A percentile compares a stretch with the other conserved stretches of the same genome.
phyloP scores from a whole-genome alignment of 2,329 filamentous ascomycete species.

The Bipolaris bicolor region DNA sequence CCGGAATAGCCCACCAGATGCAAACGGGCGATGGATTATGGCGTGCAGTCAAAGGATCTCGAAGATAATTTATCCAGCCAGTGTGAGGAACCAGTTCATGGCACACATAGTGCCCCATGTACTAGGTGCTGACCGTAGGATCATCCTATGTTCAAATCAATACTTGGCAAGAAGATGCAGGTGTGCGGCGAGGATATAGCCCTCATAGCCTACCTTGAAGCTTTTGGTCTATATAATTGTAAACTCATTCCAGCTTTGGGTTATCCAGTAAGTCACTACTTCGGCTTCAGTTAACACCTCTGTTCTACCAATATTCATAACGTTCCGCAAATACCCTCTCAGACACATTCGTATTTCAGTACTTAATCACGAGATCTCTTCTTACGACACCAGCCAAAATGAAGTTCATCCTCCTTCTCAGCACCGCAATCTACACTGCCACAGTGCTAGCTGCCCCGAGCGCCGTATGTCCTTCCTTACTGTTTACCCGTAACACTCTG shows the following conservation, averaged over 20 bases:
- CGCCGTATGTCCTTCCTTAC: background rate
- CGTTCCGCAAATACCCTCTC: too few relatives aligned
- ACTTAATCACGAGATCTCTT: background rate
- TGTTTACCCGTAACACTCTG: background rate
- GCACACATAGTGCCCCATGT: background rate
- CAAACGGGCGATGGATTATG: background rate
- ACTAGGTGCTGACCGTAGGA: background rate
- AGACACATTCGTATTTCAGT: too few relatives aligned
- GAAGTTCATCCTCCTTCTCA: slow-evolving; percentile 12
- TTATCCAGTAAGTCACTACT: too few relatives aligned
- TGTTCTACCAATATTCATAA: too few relatives aligned
- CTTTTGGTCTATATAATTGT: background rate
- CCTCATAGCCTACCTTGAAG: background rate
- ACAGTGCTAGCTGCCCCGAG: slow-evolving; percentile 11
- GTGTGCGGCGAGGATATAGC: background rate
- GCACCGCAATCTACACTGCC: slow-evolving; percentile 4
- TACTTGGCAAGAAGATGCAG: background rate
- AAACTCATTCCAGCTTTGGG: background rate
- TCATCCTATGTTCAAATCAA: background rate
- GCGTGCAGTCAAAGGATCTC: background rate
- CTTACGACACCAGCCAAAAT: background rate
- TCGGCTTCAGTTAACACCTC: background rate
- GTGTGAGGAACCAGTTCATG: background rate
- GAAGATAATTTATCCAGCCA: background rate
- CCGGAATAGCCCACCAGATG: background rate